phyloP scores from a whole-genome alignment of 208 protist genomes.

The Acanthamoeba culbertsoni region DNA sequence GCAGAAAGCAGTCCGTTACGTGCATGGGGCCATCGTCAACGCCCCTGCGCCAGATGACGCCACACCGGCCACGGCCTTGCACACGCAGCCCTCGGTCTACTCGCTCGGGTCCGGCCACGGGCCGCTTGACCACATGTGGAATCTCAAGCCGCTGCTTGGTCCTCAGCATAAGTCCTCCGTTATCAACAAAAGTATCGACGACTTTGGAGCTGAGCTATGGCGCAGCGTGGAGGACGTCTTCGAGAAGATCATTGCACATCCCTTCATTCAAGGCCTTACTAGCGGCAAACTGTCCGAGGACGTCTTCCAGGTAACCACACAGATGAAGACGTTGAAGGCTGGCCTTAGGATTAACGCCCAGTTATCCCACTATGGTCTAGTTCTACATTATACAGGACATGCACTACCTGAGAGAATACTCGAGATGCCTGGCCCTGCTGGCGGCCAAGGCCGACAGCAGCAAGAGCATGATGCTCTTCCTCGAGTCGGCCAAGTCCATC shows the following conservation, averaged over 20 bases:
- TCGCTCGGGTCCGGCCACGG: not conserved
- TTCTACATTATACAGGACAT: conserved; percentile 47
- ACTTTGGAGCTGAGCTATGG: not conserved
- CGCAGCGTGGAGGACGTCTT: not conserved
- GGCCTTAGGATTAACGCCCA: not conserved
- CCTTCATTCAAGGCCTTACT: conserved; percentile 17
- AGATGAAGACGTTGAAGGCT: not conserved
- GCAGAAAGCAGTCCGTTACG: not conserved
- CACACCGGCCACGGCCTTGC: not conserved
- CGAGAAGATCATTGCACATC: not conserved
- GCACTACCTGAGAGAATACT: conserved; percentile 19
- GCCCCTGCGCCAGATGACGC: not conserved
- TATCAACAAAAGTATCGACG: too few relatives aligned
- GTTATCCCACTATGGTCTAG: not conserved
- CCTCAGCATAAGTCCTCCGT: too few relatives aligned
- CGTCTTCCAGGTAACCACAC: not conserved
- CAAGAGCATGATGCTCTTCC: not conserved
- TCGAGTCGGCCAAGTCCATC: conserved; percentile 38
- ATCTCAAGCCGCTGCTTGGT: conserved; percentile 5
- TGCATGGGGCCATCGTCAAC: not conserved
- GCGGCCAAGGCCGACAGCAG: not conserved
- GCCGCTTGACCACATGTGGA: conserved; percentile 41
- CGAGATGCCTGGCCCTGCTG: not conserved
- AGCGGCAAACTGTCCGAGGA: not conserved
- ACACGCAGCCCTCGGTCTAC: not conserved